Evolutionary conservation across 139 green algal genomes (phyloP), one percentile per base, ranked within the genome.

Genomic region (Mesotaenium endlicherianum): DNA sequence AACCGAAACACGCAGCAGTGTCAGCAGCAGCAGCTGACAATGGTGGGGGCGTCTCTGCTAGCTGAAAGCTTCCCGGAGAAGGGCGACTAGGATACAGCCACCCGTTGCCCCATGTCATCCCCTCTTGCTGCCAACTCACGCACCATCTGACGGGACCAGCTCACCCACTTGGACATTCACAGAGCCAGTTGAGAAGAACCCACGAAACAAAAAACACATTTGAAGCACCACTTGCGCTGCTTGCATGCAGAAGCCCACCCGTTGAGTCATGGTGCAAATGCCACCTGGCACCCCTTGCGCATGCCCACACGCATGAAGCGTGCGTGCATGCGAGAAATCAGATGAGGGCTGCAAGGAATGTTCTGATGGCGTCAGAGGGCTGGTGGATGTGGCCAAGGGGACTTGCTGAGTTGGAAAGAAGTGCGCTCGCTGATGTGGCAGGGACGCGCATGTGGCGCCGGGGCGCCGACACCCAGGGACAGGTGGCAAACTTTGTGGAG

Each of bases 401-500:
- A 57, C 8, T 11, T 57, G 8, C 47, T 57, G 47, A 57, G 8
- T 57, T 57, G 8, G 47, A 8, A 11, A 57, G 11, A 26, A 8
- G 11, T 72, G 34, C 8, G 60, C 14, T 8, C 34, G 36, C 6
- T 6, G 60, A 14, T 72, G 36, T 42, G 70, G 30, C 78, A 86
- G 81, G 81, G 26, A 87, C 74, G 11, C 72, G 81, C 42, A 84
- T 87, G 72, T 87, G 81, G 81, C 43, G 81, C 91, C 88, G 95
- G 0, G 95, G 95, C 49, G 88, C 97, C 40, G 97, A 92, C 75
- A 90, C 92, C 68, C 49, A 86, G 14, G 94, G 95, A 40, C 87
- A 92, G 1, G 93, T 97, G 41, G 95, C 95, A 8, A 98, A 98
- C 82, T 95, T 98, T 72, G 95, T 98, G 68, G 95, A 98, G 90